A percentile compares a stretch with the other conserved stretches of the same genome.
Evolutionary conservation across 202 grass and related monocot species (phyloP).

Genomic region (Carex arenaria): DNA sequence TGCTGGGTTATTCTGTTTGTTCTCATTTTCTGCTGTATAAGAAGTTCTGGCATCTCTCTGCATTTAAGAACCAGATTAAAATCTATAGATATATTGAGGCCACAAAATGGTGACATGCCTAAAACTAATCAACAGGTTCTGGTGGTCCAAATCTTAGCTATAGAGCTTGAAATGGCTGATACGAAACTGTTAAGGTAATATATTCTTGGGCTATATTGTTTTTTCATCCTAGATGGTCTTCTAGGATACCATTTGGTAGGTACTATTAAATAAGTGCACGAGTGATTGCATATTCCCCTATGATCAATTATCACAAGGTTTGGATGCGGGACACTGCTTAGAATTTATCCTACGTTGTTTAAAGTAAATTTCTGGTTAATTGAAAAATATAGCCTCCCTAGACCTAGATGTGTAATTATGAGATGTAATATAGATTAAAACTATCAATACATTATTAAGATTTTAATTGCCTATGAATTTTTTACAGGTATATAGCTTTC

Average conservation of each 20-base stretch:
- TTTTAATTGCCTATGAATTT: neutral
- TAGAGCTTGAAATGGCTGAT: neutral
- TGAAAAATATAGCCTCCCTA: neutral
- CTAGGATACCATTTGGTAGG: too few relatives aligned
- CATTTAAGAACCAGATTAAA: neutral
- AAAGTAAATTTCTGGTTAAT: too few relatives aligned
- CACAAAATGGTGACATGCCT: neutral
- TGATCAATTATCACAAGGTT: too few relatives aligned
- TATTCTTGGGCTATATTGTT: too few relatives aligned
- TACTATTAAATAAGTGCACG: too few relatives aligned
- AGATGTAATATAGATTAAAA: too few relatives aligned
- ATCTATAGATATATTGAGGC: neutral
- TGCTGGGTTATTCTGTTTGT: neutral
- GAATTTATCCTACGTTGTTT: too few relatives aligned
- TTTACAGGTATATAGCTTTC: neutral
- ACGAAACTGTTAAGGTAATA: neutral
- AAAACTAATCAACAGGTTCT: neutral
- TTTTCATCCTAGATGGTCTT: too few relatives aligned
- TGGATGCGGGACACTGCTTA: too few relatives aligned
- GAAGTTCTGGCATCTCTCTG: neutral
- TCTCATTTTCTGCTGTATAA: neutral
- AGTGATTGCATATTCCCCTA: too few relatives aligned
- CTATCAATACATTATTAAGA: neutral
- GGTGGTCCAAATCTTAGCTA: neutral
- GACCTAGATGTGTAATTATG: neutral